Evolutionary conservation across 2,329 filamentous ascomycete species (phyloP).

Genomic region (Podosphaera fusca): DNA sequence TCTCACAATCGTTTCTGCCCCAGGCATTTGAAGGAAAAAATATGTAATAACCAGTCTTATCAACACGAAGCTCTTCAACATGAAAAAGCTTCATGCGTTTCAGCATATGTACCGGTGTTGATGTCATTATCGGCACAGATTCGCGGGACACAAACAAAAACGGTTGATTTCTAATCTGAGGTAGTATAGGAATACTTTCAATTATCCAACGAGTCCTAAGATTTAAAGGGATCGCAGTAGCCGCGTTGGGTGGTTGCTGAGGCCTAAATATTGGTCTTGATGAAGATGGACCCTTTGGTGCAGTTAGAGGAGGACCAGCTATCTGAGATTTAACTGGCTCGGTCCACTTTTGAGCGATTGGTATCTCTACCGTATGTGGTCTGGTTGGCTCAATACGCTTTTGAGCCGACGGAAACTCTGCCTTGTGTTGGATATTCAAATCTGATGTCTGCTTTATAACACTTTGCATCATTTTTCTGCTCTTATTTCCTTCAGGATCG

Average conservation of each 20-base stretch:
- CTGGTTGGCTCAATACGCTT: constrained; percentile 9
- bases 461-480: constrained; percentile 53
- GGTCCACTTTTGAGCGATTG: constrained; percentile 15
- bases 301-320: constrained; percentile 52
- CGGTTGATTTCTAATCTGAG: constrained; percentile 52
- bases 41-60: constrained; percentile 74
- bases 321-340: constrained; percentile 20
- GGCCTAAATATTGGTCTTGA: constrained; percentile 14
- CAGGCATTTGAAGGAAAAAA: constrained; percentile 60
- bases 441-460: constrained; percentile 41
- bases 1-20: constrained; percentile 59
- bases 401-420: constrained; percentile 15
- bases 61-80: constrained; percentile 62
- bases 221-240: constrained; percentile 1
- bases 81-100: constrained; percentile 67
- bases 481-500: constrained; percentile 71
- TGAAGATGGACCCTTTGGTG: constrained; percentile 51
- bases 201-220: constrained; percentile 12
- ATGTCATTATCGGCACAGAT: constrained; percentile 65
- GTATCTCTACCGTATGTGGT: constrained; percentile 10
- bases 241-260: not conserved
- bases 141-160: constrained; percentile 79
- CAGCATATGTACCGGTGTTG: constrained; percentile 74
- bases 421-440: constrained; percentile 2
- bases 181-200: constrained; percentile 30